Conservation (phyloP, 768 basidiomycete species). For the Leucosporidium creatinivorum region DNA sequence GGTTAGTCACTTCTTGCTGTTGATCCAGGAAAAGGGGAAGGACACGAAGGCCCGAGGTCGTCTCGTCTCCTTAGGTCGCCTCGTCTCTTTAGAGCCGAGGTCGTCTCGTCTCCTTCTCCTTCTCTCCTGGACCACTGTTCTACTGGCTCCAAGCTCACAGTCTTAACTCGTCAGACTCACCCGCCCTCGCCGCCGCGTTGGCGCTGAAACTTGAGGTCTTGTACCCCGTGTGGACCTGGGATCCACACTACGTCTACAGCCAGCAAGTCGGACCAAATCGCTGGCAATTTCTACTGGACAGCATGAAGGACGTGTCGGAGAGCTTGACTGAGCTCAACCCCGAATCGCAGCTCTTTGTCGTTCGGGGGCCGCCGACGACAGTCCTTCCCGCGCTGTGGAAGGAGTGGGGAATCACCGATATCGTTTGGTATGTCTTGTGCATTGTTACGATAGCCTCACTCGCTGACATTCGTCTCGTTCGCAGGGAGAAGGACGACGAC, state of each 20-base stretch:
- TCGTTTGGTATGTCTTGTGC: slow-evolving; percentile 35
- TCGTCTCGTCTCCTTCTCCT: too few relatives aligned
- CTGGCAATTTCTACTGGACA: slow-evolving; percentile 31
- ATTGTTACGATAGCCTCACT: too few relatives aligned
- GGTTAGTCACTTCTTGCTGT: slow-evolving; percentile 12
- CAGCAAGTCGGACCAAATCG: slow-evolving; percentile 42
- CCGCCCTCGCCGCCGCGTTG: slow-evolving; percentile 37
- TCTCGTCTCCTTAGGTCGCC: too few relatives aligned
- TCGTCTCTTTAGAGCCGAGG: too few relatives aligned
- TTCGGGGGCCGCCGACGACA: slow-evolving; percentile 40
- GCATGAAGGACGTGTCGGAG: slow-evolving; percentile 39
- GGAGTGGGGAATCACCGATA: slow-evolving; percentile 44
- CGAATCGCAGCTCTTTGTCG: slow-evolving; percentile 40
- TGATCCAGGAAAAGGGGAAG: too few relatives aligned
- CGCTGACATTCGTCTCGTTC: slow-evolving; percentile 9
- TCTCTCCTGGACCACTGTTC: too few relatives aligned
- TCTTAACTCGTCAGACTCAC: slow-evolving; percentile 33
- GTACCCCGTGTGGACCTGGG: slow-evolving; percentile 41
- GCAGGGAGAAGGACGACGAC: slow-evolving; percentile 27
- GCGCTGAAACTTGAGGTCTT: slow-evolving; percentile 33
- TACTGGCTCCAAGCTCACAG: too few relatives aligned
- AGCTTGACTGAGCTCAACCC: slow-evolving; percentile 38
- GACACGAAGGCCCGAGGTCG: too few relatives aligned
- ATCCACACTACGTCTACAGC: slow-evolving; percentile 38
- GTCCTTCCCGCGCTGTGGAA: slow-evolving; percentile 40